Evolutionary conservation across 805 yeast genomes (phyloP), one percentile per base, ranked within the genome.

Genomic region (Ogataea sp.): DNA sequence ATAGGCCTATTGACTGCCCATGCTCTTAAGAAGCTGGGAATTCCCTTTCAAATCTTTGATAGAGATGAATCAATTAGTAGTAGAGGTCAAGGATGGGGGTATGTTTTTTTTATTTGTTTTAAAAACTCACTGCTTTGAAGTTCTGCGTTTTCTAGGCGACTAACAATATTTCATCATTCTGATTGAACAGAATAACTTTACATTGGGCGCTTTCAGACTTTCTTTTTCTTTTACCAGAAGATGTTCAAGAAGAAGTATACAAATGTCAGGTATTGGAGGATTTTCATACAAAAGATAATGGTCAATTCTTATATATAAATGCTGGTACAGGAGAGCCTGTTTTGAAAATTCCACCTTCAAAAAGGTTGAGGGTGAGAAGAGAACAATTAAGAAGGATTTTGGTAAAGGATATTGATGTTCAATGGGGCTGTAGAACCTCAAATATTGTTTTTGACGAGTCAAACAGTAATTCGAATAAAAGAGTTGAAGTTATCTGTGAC

Each of bases 71-170:
- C 47, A 2, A 56, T 47, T 10, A 31, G 38, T 6, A 45, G 49
- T 17, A 36, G 62, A 37, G 61, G 56, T 29, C 54, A 56, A 32
- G 62, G 62, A 4, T 57, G 62, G 62, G 62, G 61, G 32, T 29
- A 29, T 6, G 32, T 27, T 10, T 11, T 11, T 27, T 11, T 8
- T 27, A 8, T n/a, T n/a, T n/a, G n/a, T n/a, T n/a, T n/a, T n/a
- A n/a, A n/a, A n/a, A n/a, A n/a, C n/a, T n/a, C n/a, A n/a, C n/a
- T n/a, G n/a, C n/a, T n/a, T n/a, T n/a, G n/a, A n/a, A n/a, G n/a
- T n/a, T n/a, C n/a, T n/a, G n/a, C n/a, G n/a, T n/a, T n/a, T n/a
- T n/a, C n/a, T n/a, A n/a, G n/a, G n/a, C n/a, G n/a, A n/a, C n/a
- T n/a, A n/a, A n/a, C n/a, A n/a, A n/a, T n/a, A n/a, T n/a, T n/a